These are phyloP conservation scores for Mastigamoeba balamuthi DNA, from an alignment of 78 protist species.

Conservation along the genomic window DNA sequence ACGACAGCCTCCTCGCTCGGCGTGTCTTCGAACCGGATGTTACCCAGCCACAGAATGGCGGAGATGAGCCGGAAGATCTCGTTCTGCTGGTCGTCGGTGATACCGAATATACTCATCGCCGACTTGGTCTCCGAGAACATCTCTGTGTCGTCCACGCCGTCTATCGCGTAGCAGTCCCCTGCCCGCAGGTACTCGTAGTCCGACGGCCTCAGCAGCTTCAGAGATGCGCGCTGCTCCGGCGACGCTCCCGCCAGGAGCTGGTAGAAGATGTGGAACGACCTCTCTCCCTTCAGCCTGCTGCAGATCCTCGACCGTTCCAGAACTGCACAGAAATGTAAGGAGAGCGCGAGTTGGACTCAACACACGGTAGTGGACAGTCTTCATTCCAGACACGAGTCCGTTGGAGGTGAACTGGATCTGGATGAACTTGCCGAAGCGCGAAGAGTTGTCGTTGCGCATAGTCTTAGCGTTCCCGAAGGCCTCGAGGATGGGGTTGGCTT, in stretches of 20 bases:
- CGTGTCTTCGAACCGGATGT: constrained; percentile 53
- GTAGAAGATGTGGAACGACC: constrained; percentile 93
- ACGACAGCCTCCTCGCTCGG: constrained; percentile 23
- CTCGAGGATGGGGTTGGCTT: constrained; percentile 64
- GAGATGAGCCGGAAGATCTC: constrained; percentile 31
- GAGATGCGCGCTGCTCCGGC: constrained; percentile 23
- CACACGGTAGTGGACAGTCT: constrained; percentile 73
- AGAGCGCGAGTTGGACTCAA: too few relatives aligned
- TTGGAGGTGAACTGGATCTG: constrained; percentile 77
- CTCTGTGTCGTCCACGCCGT: constrained; percentile 42
- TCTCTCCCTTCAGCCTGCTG: constrained; percentile 70
- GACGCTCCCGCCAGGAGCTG: constrained; percentile 77
- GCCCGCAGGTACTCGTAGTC: constrained; percentile 3
- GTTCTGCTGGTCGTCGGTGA: constrained; percentile 51
- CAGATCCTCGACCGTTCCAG: constrained; percentile 84
- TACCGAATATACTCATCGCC: constrained; percentile 60
- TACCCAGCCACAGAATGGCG: constrained; percentile 72
- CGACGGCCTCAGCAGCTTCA: constrained; percentile 32
- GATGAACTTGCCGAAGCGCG: constrained; percentile 88
- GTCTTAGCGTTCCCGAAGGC: constrained; percentile 88
- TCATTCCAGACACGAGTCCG: constrained; percentile 81
- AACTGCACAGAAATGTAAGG: too few relatives aligned
- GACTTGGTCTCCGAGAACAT: constrained; percentile 29
- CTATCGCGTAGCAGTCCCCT: constrained; percentile 16
- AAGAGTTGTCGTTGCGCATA: constrained; percentile 68